These are phyloP conservation scores for Thalassia testudinum DNA, from an alignment of 116 monocot species.

Conservation along the genomic window DNA sequence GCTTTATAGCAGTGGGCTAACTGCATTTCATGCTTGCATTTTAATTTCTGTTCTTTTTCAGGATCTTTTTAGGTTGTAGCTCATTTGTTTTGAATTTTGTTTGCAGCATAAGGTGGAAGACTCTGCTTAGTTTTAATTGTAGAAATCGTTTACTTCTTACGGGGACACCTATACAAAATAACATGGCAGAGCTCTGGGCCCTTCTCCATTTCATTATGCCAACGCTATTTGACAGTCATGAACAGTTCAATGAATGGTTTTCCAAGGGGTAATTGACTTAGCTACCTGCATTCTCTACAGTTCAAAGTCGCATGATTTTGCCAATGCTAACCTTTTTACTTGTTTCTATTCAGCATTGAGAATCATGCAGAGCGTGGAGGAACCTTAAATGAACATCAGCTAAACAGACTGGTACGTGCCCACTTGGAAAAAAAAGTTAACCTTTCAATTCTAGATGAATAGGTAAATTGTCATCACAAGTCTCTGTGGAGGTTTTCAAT, in stretches of 20 bases:
- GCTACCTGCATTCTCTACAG: neutral
- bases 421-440: too few relatives aligned
- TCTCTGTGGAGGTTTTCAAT: too few relatives aligned
- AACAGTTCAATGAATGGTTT: constrained; percentile 99
- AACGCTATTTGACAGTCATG: constrained; percentile 94
- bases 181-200: constrained; percentile 99
- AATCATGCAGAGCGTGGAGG: constrained; percentile 98
- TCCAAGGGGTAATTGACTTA: constrained; percentile 66
- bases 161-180: constrained; percentile 98
- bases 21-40: too few relatives aligned
- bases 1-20: too few relatives aligned
- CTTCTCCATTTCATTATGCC: constrained; percentile 99
- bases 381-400: constrained; percentile 97
- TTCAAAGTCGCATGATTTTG: constrained; percentile 1
- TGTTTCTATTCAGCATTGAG: constrained; percentile 51
- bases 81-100: neutral
- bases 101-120: constrained; percentile 91
- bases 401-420: constrained; percentile 88
- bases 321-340: neutral
- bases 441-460: too few relatives aligned
- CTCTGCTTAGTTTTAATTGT: constrained; percentile 92
- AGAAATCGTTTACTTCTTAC: constrained; percentile 96
- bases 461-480: too few relatives aligned
- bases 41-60: too few relatives aligned
- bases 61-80: too few relatives aligned